Conservation (phyloP, 2,329 filamentous ascomycete genomes). For the Cercospora sp. region DNA sequence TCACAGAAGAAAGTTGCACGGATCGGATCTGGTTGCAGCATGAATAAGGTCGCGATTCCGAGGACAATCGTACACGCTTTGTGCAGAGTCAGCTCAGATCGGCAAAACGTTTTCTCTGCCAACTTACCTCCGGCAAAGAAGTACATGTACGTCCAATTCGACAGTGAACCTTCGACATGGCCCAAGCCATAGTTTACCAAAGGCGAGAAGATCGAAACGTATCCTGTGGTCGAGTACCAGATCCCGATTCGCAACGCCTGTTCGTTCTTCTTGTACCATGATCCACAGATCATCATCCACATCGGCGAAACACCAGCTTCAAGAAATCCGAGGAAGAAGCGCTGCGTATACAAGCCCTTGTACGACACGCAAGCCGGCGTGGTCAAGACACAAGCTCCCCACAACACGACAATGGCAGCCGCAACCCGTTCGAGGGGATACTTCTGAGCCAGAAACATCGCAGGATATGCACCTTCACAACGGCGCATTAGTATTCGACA, state of each 20-base stretch:
- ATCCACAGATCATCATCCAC: constrained; percentile 22
- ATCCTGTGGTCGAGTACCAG: constrained; percentile 45
- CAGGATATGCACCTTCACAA: constrained; percentile 43
- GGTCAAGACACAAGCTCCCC: constrained; percentile 42
- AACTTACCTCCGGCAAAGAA: constrained; percentile 40
- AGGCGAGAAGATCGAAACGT: constrained; percentile 49
- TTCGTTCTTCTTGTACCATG: constrained; percentile 34
- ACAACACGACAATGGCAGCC: constrained; percentile 40
- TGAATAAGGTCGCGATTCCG: constrained; percentile 42
- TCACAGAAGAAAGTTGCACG: constrained; percentile 46
- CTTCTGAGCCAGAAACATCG: constrained; percentile 46
- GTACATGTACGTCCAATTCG: constrained; percentile 34
- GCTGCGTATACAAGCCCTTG: constrained; percentile 45
- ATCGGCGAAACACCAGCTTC: constrained; percentile 48
- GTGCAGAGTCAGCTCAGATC: neutral
- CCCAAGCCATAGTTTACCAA: constrained; percentile 53
- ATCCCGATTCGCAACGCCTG: constrained; percentile 32
- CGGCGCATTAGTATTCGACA: neutral
- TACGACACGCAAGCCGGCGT: constrained; percentile 45
- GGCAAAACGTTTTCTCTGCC: neutral
- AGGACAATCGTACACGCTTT: constrained; percentile 43
- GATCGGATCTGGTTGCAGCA: constrained; percentile 46
- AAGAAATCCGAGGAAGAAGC: constrained; percentile 58
- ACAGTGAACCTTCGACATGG: constrained; percentile 40
- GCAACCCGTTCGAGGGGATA: constrained; percentile 51